These are phyloP conservation scores for Prunus armeniaca DNA, from an alignment of 306 rosid genomes.

Conservation along the genomic window DNA sequence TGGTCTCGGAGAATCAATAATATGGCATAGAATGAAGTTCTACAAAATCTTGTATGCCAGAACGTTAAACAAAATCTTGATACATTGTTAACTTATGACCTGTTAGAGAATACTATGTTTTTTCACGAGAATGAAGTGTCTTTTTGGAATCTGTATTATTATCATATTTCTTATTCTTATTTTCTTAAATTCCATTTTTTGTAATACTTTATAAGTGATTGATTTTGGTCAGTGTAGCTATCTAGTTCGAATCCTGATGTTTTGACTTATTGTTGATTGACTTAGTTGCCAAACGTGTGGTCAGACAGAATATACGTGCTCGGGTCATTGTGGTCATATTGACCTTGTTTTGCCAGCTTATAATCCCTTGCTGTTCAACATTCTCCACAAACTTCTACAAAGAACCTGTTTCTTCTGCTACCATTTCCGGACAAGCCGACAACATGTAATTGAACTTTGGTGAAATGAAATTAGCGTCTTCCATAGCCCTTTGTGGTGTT, in stretches of 20 bases:
- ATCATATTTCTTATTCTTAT: not conserved
- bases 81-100: not conserved
- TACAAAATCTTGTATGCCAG: too few relatives aligned
- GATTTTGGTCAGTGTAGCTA: not conserved
- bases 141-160: not conserved
- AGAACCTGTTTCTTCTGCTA: constrained; percentile 63
- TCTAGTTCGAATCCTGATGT: not conserved
- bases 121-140: not conserved
- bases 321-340: constrained; percentile 88
- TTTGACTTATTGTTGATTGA: constrained; percentile 16
- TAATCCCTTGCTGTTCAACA: constrained; percentile 70
- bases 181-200: too few relatives aligned
- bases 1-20: not conserved
- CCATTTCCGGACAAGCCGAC: constrained; percentile 38
- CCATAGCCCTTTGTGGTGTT: not conserved
- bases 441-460: constrained; percentile 38
- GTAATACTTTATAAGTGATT: not conserved
- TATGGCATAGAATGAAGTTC: not conserved
- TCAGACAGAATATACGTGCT: constrained; percentile 47
- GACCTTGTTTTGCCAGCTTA: constrained; percentile 65
- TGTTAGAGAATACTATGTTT: not conserved
- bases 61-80: not conserved
- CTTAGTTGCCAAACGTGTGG: constrained; percentile 59
- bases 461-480: not conserved
- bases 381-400: constrained; percentile 50